Evolutionary conservation across 768 basidiomycete genomes (phyloP), one percentile per base, ranked within the genome.

Genomic region (Hypsizygus marmoreus): DNA sequence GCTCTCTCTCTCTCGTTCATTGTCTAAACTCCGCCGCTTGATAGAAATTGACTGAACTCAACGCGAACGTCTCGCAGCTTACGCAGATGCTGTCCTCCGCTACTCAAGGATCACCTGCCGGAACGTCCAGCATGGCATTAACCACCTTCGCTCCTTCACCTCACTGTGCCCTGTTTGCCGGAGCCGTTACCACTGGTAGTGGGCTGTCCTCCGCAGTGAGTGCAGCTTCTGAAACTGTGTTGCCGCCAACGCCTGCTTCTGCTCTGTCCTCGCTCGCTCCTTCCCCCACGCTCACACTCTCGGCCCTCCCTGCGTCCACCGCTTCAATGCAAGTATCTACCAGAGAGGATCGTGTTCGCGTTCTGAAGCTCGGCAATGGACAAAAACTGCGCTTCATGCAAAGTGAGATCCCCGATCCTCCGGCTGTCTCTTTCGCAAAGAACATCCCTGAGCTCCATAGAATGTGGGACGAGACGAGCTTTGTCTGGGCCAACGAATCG

Each of bases 401-500:
- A 37, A 29, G 22, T 2, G 55, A 58, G 10, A 36, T 65, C 13
- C 57, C 60, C 20, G 43, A 40, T 28, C 60, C 60, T n/a, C 59
- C 63, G 2, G 52, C 56, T 1, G 19, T 56, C 10, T 53, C 52
- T 10, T 67, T 64, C 30, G 49, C 49, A 4, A 47, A 54, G 1
- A 37, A 57, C 40, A 43, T 63, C 10, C 44, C 51, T 4, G 22
- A 33, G 4, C 46, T 67, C 23, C 54, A 60, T 23, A 17, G 5
- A 2, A 64, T 61, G 51, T 67, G 64, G 66, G 60, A 63, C 39
- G 61, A 66, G 47, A 50, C 39, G 9, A 47, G 52, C 2, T 31
- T 32, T 4, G 26, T 56, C 31, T 65, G 62, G 63, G 20, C 28
- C 16, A 37, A 45, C n/a, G 23, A 47, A 12, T 62, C 61, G 0